Evolutionary conservation across 495 filamentous ascomycete species (phyloP), one percentile per base, ranked within the genome.

Genomic region (Hypomontagnella submonticulosa): DNA sequence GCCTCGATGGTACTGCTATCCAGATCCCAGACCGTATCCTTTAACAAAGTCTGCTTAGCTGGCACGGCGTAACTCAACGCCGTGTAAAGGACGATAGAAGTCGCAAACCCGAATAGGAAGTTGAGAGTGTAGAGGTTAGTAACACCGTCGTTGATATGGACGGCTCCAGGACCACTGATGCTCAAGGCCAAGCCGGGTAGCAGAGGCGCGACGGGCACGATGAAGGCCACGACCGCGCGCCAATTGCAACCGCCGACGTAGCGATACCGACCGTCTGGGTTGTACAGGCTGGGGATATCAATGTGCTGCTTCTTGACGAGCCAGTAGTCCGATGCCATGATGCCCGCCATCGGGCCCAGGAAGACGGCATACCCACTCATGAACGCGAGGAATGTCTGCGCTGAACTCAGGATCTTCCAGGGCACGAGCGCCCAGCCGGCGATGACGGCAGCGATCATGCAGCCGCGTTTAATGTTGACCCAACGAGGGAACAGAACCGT

Each of bases 311-410:
- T 70, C 63, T 90, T 87, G 12, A 91, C 73, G 49, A 89, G 69
- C 88, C 87, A 91, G 73, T 84, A 91, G 67, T 92, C 89, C 13
- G 81, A 80, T 0, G 84, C 76, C 76, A 92, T 85, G 57, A 91
- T 87, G 10, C 84, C 85, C 8, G 84, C 87, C 43, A 92, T 87
- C 0, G 89, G 89, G 0, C 83, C 88, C 2, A 91, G 79, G 76
- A 92, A 91, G 33, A 91, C 83, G 12, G 84, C 81, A 52, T 88
- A 88, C 1, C 84, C 85, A 15, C 81, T 80, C 78, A 89, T 83
- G 72, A 89, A 89, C 32, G 79, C 80, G 7, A 89, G 79, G 71
- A 89, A 84, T 0, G 78, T 84, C 12, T 73, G 67, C 12, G 87
- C 86, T 12, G 81, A 84, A 40, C 75, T 81, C 19, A 89, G 70